Evolutionary conservation across 2,329 filamentous ascomycete genomes (phyloP).

Genomic region (Sporothrix brasiliensis): DNA sequence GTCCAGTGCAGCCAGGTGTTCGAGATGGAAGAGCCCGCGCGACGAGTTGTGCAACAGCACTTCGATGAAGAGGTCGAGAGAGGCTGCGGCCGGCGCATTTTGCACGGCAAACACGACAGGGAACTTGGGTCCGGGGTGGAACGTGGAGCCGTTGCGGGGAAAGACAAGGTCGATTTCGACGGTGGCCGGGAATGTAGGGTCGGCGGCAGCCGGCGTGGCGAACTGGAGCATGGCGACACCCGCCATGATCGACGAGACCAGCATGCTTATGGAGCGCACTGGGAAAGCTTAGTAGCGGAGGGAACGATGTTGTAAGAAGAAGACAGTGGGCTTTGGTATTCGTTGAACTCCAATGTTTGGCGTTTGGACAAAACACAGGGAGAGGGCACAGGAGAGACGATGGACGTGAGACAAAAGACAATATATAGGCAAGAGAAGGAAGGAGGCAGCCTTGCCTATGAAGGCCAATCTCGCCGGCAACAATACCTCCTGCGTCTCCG

Average conservation of each 20-base stretch:
- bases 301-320: neutral
- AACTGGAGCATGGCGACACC: neutral
- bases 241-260: neutral
- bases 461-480: neutral
- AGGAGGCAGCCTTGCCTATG: conserved; percentile 1
- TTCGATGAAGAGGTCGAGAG: neutral
- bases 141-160: conserved; percentile 3
- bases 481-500: neutral
- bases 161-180: conserved; percentile 22
- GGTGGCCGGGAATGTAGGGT: neutral
- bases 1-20: neutral
- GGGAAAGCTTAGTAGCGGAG: too few relatives aligned
- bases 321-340: neutral
- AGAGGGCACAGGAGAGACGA: neutral
- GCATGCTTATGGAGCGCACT: neutral
- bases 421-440: neutral
- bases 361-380: neutral
- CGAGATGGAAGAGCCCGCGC: neutral
- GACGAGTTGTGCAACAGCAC: conserved; percentile 11
- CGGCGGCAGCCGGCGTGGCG: neutral
- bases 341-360: neutral
- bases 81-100: neutral
- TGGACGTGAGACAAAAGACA: neutral
- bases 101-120: conserved; percentile 8
- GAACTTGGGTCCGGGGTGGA: neutral